Percentiles rank a stretch among this genome's conserved stretches.
Conservation (phyloP, 1,284 basidiomycete species). For the Cutaneotrichosporon mucoides region DNA sequence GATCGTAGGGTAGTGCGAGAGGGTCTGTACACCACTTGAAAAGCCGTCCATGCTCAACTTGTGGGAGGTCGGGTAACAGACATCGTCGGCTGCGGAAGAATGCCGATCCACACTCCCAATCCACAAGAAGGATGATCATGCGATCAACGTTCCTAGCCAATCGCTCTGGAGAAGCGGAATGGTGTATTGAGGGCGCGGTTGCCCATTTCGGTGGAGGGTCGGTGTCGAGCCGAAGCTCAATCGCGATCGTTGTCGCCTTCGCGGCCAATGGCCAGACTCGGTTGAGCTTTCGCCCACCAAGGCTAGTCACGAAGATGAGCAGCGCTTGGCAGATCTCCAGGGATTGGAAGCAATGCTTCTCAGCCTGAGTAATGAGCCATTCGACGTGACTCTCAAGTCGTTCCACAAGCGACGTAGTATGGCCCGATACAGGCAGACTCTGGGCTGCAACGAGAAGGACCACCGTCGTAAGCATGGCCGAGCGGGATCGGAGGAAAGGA, state of each 20-base stretch:
- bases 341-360: conserved; percentile 15
- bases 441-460: conserved; percentile 17
- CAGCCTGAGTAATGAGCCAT: conserved; percentile 7
- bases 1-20: background rate
- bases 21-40: background rate
- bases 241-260: conserved; percentile 14
- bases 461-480: conserved; percentile 11
- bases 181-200: background rate
- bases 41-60: background rate
- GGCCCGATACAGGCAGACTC: conserved; percentile 18
- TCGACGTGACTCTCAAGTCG: conserved; percentile 20
- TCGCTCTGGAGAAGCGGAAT: background rate
- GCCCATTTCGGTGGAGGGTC: conserved; percentile 15
- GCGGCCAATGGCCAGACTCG: conserved; percentile 6
- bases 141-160: conserved; percentile 17
- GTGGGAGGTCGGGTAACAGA: conserved; percentile 9
- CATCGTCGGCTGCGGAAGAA: conserved; percentile 18
- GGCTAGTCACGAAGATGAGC: conserved; percentile 5
- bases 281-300: conserved; percentile 4
- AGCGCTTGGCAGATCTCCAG: conserved; percentile 22
- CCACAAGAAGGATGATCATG: conserved; percentile 11
- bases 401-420: conserved; percentile 15
- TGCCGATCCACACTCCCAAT: conserved; percentile 18
- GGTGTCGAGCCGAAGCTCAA: conserved; percentile 18
- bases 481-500: conserved; percentile 12